Percentiles rank a stretch among this genome's conserved stretches.
phyloP scores from a whole-genome alignment of 2,329 filamentous ascomycete species.

The Colletotrichum aenigma region DNA sequence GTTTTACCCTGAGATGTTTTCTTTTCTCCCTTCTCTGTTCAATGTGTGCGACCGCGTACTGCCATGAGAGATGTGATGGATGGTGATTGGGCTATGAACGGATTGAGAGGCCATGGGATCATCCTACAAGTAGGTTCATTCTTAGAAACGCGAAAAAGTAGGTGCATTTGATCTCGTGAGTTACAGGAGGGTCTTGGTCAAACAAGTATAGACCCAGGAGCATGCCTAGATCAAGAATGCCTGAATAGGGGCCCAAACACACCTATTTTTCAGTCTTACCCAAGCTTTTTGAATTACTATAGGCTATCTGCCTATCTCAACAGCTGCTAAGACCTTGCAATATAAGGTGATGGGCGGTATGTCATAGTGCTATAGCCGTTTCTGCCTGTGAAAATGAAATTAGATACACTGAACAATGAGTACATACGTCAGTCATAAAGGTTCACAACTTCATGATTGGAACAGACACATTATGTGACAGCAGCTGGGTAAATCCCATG shows the following conservation, averaged over 20 bases:
- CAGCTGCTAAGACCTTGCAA: no score
- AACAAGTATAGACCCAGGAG: background rate
- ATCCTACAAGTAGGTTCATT: background rate
- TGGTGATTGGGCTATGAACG: background rate
- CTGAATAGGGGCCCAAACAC: background rate
- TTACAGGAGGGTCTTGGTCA: background rate
- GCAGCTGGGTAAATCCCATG: background rate
- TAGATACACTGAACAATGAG: background rate
- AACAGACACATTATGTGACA: background rate
- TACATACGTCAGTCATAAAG: background rate
- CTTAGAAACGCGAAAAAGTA: background rate
- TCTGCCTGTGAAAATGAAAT: background rate
- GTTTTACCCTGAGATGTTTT: background rate
- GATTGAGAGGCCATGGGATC: background rate
- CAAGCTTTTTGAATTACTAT: no score
- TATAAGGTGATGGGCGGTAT: no score
- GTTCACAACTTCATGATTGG: background rate
- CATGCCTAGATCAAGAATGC: background rate
- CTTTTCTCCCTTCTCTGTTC: background rate
- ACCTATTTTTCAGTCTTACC: background rate
- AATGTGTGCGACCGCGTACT: background rate
- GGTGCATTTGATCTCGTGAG: background rate
- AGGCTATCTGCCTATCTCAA: no score
- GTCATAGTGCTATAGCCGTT: background rate
- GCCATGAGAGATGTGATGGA: background rate